Evolutionary conservation across 1,139 yeast species (phyloP).

Genomic region (Debaryomyces robertsiae): DNA sequence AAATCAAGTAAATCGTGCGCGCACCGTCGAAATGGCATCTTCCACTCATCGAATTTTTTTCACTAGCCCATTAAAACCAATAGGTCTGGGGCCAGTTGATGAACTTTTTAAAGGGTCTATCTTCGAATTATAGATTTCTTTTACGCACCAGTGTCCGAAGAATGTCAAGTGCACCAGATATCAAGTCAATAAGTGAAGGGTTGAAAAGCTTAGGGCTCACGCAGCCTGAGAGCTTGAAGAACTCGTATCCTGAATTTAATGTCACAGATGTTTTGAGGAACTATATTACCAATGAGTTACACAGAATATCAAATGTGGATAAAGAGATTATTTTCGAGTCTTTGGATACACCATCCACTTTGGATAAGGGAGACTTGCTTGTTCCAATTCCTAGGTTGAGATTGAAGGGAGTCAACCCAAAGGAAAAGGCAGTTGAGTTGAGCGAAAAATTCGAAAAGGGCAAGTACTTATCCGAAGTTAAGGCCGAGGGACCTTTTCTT

Average conservation of each 20-base stretch:
- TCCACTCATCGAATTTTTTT: slow-evolving; percentile 8
- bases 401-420: slow-evolving; percentile 82
- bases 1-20: not conserved
- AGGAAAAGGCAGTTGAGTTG: slow-evolving; percentile 84
- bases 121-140: slow-evolving; percentile 14
- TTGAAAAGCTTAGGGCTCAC: slow-evolving; percentile 41
- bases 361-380: slow-evolving; percentile 91
- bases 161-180: slow-evolving; percentile 14
- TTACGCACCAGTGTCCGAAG: slow-evolving; percentile 8
- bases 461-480: slow-evolving; percentile 66
- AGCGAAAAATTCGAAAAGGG: slow-evolving; percentile 69
- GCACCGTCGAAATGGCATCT: slow-evolving; percentile 2
- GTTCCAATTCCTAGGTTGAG: slow-evolving; percentile 93
- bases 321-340: slow-evolving; percentile 74
- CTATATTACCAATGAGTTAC: slow-evolving; percentile 79
- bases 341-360: slow-evolving; percentile 81
- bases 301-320: slow-evolving; percentile 73
- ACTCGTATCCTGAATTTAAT: slow-evolving; percentile 70
- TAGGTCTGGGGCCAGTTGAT: slow-evolving; percentile 11
- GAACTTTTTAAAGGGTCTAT: slow-evolving; percentile 19
- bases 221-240: slow-evolving; percentile 29
- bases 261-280: slow-evolving; percentile 85
- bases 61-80: not conserved
- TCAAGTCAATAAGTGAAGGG: slow-evolving; percentile 38
- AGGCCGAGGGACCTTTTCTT: slow-evolving; percentile 86